These are phyloP conservation scores for Cryptomeria japonica DNA, from an alignment of 75 land plant genomes.

Conservation along the genomic window DNA sequence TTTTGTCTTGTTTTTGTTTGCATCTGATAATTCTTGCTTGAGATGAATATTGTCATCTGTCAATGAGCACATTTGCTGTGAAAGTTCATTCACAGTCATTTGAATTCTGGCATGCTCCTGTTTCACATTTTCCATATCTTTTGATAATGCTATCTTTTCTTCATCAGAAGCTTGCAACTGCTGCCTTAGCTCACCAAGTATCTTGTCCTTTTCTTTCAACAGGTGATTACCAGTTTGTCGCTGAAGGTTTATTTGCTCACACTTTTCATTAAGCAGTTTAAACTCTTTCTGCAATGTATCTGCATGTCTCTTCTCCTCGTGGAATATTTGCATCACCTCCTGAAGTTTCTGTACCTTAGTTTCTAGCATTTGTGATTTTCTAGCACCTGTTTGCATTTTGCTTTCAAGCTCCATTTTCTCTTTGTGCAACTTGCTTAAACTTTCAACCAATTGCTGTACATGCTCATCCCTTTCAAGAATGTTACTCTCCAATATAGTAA, in stretches of 20 bases:
- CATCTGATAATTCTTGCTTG: constrained; percentile 3
- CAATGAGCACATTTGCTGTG: constrained; percentile 5
- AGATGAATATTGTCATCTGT: constrained; percentile 1
- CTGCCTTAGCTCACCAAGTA: constrained; percentile 6
- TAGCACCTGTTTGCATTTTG: constrained; percentile 1
- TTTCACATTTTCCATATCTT: not conserved
- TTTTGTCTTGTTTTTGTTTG: not conserved
- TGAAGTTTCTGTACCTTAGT: not conserved
- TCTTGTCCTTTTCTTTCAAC: not conserved
- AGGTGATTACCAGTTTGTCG: not conserved
- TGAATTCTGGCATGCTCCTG: not conserved
- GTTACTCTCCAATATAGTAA: not conserved
- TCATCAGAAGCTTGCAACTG: not conserved
- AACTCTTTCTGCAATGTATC: constrained; percentile 8
- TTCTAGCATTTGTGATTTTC: not conserved
- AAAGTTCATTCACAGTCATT: not conserved
- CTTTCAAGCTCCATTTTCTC: constrained; percentile 5
- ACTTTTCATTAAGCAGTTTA: not conserved
- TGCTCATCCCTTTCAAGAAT: constrained; percentile 1
- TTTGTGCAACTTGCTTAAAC: not conserved
- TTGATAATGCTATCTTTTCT: not conserved
- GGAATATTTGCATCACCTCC: constrained; percentile 4
- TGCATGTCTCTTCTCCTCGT: constrained; percentile 4
- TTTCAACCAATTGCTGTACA: not conserved
- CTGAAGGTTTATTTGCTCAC: constrained; percentile 3